Evolutionary conservation across 805 yeast species (phyloP), one percentile per base, ranked within the genome.

Genomic region (Candida piceae): DNA sequence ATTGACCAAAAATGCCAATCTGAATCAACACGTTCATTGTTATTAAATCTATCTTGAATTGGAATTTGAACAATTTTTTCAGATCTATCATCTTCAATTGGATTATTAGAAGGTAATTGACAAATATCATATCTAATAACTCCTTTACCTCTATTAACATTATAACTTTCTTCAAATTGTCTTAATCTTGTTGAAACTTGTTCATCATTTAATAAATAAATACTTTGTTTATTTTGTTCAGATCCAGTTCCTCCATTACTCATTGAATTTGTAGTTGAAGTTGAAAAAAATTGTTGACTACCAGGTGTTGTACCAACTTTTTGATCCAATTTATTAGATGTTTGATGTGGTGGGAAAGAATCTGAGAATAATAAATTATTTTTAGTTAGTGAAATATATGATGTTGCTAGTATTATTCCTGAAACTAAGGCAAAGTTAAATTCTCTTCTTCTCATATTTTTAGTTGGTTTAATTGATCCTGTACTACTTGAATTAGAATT

Each of bases 1-100:
- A 93, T 77, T 5, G 97, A 96, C 76, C 95, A 93, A 55, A 93
- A 87, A 74, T 84, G 83, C 84, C 96, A 82, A 58, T 90, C 96
- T 1, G 72, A 55, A 17, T 62, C 62, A n/a, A 66, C 60, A 16
- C 52, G 47, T 50, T 64, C 50, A 59, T 71, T 68, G 46, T 72
- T 58, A 36, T 76, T 68, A 41, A 75, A 77, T 34, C 52, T 46
- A 40, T 80, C 85, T 50, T 76, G 78, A n/a, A 83, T 65, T 5
- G 88, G 85, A 1, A 80, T 80, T 38, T 82, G 84, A 7, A 84
- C 75, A 24, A 84, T 77, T 44, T 81, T 82, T 54, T 89, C 97
- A 2, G 90, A 75, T 41, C 93, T 76, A 53, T 86, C 96, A 57
- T 93, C 98, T 58, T 93, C 98, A 45, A 89, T 86, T 9, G 97